Conservation (phyloP, 2,329 filamentous ascomycete species). For the Xylaria sp. region DNA sequence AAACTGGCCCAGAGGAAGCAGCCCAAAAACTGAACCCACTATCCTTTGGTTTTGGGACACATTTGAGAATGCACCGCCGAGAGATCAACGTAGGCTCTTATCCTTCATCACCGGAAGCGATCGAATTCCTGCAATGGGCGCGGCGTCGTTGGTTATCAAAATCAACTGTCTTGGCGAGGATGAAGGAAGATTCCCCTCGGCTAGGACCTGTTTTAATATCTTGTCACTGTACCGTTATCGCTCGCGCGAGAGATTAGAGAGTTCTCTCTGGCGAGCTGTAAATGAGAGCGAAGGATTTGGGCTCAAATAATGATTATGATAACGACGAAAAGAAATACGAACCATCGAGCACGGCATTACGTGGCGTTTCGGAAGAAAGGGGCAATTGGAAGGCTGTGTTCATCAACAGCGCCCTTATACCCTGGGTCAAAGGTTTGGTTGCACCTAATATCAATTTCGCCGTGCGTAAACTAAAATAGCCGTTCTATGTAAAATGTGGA, state of each 20-base stretch:
- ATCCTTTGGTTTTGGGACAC: slow-evolving; percentile 89
- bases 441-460: slow-evolving; percentile 11
- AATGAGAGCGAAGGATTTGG: slow-evolving; percentile 91
- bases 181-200: slow-evolving; percentile 76
- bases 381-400: slow-evolving; percentile 3
- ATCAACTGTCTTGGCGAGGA: slow-evolving; percentile 79
- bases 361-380: slow-evolving; percentile 28
- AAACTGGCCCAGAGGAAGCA: slow-evolving; percentile 66
- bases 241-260: slow-evolving; percentile 69
- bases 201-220: slow-evolving; percentile 90
- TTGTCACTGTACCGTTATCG: slow-evolving; percentile 76
- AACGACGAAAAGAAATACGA: slow-evolving; percentile 14
- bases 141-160: slow-evolving; percentile 77
- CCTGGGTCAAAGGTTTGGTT: not conserved
- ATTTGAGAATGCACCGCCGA: slow-evolving; percentile 68
- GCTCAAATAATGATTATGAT: slow-evolving; percentile 49
- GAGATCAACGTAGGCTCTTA: slow-evolving; percentile 77
- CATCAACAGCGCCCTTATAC: not conserved
- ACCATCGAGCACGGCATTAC: slow-evolving; percentile 21
- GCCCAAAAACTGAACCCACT: slow-evolving; percentile 65
- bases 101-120: slow-evolving; percentile 91
- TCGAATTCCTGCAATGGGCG: slow-evolving; percentile 84
- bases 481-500: too few relatives aligned
- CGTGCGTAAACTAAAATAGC: too few relatives aligned
- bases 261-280: slow-evolving; percentile 83